A percentile compares a stretch with the other conserved stretches of the same genome.
These are phyloP conservation scores for Microstegium vimineum DNA, from an alignment of 176 grass and related monocot species.

Conservation along the genomic window DNA sequence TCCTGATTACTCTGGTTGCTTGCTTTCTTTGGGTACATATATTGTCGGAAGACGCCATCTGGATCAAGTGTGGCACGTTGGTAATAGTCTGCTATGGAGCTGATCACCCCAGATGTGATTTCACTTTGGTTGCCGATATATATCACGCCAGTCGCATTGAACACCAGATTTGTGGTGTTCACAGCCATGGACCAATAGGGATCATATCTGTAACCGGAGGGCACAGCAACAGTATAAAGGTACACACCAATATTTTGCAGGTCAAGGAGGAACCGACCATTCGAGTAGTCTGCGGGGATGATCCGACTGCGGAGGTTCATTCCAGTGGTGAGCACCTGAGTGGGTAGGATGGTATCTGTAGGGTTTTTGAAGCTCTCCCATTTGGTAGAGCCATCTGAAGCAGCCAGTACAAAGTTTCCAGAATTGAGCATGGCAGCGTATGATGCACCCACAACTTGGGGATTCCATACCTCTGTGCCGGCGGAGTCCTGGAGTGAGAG, in stretches of 20 bases:
- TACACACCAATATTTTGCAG: conserved; percentile 13
- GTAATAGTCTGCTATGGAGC: conserved; percentile 14
- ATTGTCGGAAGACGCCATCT: conserved; percentile 55
- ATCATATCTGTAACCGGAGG: neutral
- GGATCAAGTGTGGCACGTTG: conserved; percentile 47
- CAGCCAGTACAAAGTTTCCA: conserved; percentile 43
- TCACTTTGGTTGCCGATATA: neutral
- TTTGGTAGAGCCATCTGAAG: neutral
- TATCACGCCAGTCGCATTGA: conserved; percentile 35
- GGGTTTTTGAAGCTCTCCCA: conserved; percentile 46
- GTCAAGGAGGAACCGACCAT: conserved; percentile 38
- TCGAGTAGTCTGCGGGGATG: conserved; percentile 34
- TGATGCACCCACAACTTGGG: neutral
- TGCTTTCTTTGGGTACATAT: conserved; percentile 33
- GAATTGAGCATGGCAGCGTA: conserved; percentile 45
- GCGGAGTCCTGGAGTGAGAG: conserved; percentile 25
- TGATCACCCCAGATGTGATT: neutral
- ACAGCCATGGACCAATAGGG: conserved; percentile 15
- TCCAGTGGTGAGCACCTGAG: conserved; percentile 16
- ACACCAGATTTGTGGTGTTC: conserved; percentile 38
- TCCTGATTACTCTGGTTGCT: neutral
- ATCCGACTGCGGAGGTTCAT: conserved; percentile 20
- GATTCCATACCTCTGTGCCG: conserved; percentile 20
- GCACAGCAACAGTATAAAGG: neutral
- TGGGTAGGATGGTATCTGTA: conserved; percentile 46